Percentiles rank a stretch among this genome's conserved stretches.
These are phyloP conservation scores for Scheffersomyces titani DNA, from an alignment of 1,139 yeast genomes.

Conservation along the genomic window DNA sequence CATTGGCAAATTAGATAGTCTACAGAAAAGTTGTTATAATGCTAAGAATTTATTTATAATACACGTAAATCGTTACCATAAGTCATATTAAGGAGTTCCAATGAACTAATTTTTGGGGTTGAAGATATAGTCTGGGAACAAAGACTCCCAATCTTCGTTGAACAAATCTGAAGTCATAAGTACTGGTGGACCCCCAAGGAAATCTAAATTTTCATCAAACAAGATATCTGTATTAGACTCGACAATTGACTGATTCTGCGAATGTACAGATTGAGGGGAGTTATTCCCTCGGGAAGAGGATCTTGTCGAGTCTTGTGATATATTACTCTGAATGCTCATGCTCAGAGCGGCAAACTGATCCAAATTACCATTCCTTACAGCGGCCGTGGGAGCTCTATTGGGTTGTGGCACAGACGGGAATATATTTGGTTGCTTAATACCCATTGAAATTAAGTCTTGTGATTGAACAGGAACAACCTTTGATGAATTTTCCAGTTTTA, in stretches of 20 bases:
- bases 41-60: not conserved
- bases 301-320: not conserved
- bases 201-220: constrained; percentile 32
- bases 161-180: constrained; percentile 54
- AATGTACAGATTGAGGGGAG: not conserved
- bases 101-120: constrained; percentile 10
- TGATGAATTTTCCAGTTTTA: not conserved
- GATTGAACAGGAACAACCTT: not conserved
- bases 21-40: not conserved
- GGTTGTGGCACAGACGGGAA: not conserved
- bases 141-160: constrained; percentile 52
- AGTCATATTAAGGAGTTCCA: not conserved
- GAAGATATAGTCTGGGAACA: constrained; percentile 44
- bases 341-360: not conserved
- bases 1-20: not conserved
- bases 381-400: not conserved
- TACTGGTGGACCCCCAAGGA: constrained; percentile 56
- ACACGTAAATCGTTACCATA: not conserved
- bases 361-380: not conserved
- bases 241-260: constrained; percentile 10
- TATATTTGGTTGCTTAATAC: not conserved
- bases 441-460: not conserved
- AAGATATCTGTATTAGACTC: constrained; percentile 24
- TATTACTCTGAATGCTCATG: not conserved
- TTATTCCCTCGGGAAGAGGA: not conserved